A percentile compares a stretch with the other conserved stretches of the same genome.
Evolutionary conservation across 2,329 filamentous ascomycete genomes (phyloP).

Genomic region (Aspergillus intermedius): DNA sequence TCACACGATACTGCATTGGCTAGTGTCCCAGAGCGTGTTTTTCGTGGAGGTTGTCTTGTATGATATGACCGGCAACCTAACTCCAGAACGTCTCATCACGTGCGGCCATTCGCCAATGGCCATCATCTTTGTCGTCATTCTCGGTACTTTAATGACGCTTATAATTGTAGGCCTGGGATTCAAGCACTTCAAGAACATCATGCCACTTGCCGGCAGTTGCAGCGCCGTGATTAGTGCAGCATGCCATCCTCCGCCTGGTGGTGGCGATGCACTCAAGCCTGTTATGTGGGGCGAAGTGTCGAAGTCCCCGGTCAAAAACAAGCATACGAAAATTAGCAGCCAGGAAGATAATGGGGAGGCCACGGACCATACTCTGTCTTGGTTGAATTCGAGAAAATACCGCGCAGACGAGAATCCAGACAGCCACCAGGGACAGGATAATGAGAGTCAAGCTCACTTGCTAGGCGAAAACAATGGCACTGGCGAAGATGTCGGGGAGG

Average conservation of each 20-base stretch:
- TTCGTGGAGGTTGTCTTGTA: conserved; percentile 16
- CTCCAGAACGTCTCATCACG: conserved; percentile 1
- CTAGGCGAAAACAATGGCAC: too few relatives aligned
- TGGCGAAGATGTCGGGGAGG: too few relatives aligned
- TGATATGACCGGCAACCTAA: conserved; percentile 15
- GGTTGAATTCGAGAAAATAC: too few relatives aligned
- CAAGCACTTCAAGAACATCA: conserved; percentile 13
- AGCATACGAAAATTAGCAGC: neutral
- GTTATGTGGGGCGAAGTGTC: conserved; percentile 22
- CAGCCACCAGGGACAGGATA: too few relatives aligned
- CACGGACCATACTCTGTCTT: too few relatives aligned
- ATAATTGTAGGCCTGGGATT: conserved; percentile 10
- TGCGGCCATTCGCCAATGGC: neutral
- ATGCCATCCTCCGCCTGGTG: conserved; percentile 16
- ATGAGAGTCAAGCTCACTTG: too few relatives aligned
- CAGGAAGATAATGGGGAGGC: neutral
- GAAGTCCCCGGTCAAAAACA: neutral
- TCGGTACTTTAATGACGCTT: neutral
- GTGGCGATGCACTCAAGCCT: conserved; percentile 10
- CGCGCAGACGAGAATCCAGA: too few relatives aligned
- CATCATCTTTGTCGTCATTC: neutral
- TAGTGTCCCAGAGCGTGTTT: conserved; percentile 42
- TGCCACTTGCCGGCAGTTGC: conserved; percentile 22
- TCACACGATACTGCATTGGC: conserved; percentile 39
- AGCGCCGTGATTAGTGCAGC: conserved; percentile 30